Evolutionary conservation across 257 asterid species (phyloP).

Genomic region (Cinchona pubescens): DNA sequence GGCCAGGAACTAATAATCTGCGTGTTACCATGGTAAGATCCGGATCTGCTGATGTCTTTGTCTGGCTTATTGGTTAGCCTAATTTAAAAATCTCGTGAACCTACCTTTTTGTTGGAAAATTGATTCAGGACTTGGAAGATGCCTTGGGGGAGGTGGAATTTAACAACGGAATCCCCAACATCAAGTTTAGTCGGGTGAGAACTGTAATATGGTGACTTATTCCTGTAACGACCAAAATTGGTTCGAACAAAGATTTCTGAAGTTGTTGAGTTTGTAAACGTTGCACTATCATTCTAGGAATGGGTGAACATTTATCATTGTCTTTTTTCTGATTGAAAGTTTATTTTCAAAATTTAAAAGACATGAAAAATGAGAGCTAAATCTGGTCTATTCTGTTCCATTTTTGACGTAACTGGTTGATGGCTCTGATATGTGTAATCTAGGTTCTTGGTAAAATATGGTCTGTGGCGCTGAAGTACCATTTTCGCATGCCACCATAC

Average conservation of each 20-base stretch:
- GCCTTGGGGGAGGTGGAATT: constrained; percentile 66
- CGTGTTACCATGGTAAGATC: constrained; percentile 77
- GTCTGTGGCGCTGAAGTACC: constrained; percentile 91
- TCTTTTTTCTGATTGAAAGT: background rate
- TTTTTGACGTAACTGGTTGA: constrained; percentile 19
- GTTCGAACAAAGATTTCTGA: background rate
- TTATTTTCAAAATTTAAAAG: background rate
- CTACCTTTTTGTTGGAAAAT: constrained; percentile 13
- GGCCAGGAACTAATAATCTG: constrained; percentile 74
- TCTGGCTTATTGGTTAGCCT: background rate
- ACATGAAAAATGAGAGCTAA: background rate
- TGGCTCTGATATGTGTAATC: constrained; percentile 27
- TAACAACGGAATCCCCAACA: constrained; percentile 64
- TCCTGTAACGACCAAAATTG: background rate
- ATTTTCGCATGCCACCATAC: constrained; percentile 96
- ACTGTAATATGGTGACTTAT: background rate
- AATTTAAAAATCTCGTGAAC: background rate
- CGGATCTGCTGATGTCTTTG: constrained; percentile 10
- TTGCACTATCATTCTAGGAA: too few relatives aligned
- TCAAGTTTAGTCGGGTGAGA: constrained; percentile 92
- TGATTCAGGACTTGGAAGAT: constrained; percentile 76
- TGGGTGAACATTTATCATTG: background rate
- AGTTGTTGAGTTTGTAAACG: background rate
- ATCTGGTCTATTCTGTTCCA: constrained; percentile 8
- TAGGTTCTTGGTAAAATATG: constrained; percentile 89